Evolutionary conservation across 192 early-diverging fungal genomes (phyloP).

Genomic region (Geranomyces variabilis): DNA sequence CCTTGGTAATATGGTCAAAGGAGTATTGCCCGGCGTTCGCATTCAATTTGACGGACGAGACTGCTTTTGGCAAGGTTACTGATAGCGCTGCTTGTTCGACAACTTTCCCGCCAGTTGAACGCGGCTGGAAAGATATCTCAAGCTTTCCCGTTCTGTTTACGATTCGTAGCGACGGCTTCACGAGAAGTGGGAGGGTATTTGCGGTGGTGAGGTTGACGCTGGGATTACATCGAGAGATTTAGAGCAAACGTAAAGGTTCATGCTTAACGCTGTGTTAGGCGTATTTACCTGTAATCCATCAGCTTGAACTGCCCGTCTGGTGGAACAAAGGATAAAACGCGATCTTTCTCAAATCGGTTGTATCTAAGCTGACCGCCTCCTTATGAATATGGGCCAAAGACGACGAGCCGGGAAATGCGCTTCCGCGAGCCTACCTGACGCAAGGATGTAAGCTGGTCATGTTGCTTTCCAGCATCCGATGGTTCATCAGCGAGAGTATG

Average conservation of each 20-base stretch:
- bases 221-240: neutral
- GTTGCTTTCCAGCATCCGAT: slow-evolving; percentile 73
- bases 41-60: slow-evolving; percentile 60
- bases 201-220: slow-evolving; percentile 64
- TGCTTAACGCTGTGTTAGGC: neutral
- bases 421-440: slow-evolving; percentile 56
- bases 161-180: slow-evolving; percentile 65
- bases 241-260: neutral
- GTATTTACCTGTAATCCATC: slow-evolving; percentile 67
- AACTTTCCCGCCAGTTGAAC: slow-evolving; percentile 63
- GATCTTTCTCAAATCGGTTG: slow-evolving; percentile 78
- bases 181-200: slow-evolving; percentile 60
- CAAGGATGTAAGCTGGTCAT: slow-evolving; percentile 83
- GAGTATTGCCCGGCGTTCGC: slow-evolving; percentile 67
- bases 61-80: slow-evolving; percentile 58
- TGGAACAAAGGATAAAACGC: slow-evolving; percentile 85
- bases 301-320: slow-evolving; percentile 92
- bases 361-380: slow-evolving; percentile 38
- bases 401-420: neutral
- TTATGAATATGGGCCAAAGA: slow-evolving; percentile 19
- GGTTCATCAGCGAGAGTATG: slow-evolving; percentile 72
- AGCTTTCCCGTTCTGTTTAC: slow-evolving; percentile 68
- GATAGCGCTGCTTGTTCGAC: slow-evolving; percentile 63
- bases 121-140: slow-evolving; percentile 66
- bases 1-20: slow-evolving; percentile 68